phyloP scores from a whole-genome alignment of 139 green algal species.

The Deuterostichococcus epilithicus region DNA sequence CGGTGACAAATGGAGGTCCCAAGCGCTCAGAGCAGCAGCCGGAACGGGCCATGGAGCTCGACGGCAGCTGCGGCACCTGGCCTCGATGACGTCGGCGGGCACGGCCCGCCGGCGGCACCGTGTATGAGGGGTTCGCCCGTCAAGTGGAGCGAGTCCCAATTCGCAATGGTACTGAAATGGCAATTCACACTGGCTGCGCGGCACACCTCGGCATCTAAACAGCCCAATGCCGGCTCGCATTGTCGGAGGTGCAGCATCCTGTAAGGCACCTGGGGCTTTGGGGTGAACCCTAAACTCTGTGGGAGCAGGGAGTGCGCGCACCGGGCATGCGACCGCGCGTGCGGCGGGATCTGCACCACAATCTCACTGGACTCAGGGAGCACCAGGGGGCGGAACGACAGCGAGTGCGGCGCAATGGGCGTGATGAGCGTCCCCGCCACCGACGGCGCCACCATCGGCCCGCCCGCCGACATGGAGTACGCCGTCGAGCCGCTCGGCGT shows the following conservation, averaged over 20 bases:
- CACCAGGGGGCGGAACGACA: constrained; percentile 80
- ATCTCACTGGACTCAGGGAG: constrained; percentile 76
- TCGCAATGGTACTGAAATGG: too few species aligned
- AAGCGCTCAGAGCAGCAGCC: too few species aligned
- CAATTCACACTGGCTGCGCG: too few species aligned
- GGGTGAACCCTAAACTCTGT: not conserved
- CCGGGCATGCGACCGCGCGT: constrained; percentile 49
- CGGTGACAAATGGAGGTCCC: not conserved
- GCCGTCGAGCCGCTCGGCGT: constrained; percentile 83
- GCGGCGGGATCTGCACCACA: constrained; percentile 61
- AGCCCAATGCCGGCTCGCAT: too few species aligned
- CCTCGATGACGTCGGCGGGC: too few species aligned
- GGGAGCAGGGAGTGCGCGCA: not conserved
- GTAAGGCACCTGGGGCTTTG: not conserved
- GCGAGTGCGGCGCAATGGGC: constrained; percentile 78
- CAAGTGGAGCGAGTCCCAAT: too few species aligned
- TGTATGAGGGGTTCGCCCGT: too few species aligned
- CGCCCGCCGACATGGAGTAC: constrained; percentile 83
- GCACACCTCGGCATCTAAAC: too few species aligned
- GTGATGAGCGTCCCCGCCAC: constrained; percentile 86
- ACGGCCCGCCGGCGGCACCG: too few species aligned
- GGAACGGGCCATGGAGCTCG: too few species aligned
- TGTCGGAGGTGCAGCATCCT: too few species aligned
- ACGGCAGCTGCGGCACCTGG: too few species aligned
- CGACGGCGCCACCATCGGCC: constrained; percentile 79